A percentile compares a stretch with the other conserved stretches of the same genome.
Evolutionary conservation across 495 filamentous ascomycete genomes (phyloP).

Genomic region (Geopyxis carbonaria): DNA sequence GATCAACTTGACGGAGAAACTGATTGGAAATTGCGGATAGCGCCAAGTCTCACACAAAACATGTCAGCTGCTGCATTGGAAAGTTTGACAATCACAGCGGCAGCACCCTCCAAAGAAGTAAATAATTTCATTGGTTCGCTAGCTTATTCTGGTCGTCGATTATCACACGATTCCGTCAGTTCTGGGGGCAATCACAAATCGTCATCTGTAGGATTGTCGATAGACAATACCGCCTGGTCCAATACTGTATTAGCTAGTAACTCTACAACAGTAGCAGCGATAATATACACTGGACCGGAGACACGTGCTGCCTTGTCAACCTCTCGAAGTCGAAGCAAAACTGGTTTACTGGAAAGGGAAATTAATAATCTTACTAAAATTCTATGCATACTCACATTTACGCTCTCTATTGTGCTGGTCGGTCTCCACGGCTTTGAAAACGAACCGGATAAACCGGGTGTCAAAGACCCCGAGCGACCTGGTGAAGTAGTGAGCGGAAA

Average conservation of each 20-base stretch:
- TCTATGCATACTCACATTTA: slow-evolving; percentile 69
- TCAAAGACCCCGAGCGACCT: slow-evolving; percentile 29
- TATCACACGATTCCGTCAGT: slow-evolving; percentile 9
- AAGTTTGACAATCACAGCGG: slow-evolving; percentile 59
- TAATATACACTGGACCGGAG: slow-evolving; percentile 88
- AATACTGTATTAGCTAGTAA: slow-evolving; percentile 94
- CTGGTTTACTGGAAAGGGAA: slow-evolving; percentile 81
- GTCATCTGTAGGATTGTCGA: slow-evolving; percentile 55
- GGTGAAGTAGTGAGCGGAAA: slow-evolving; percentile 6
- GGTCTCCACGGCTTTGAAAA: slow-evolving; percentile 64
- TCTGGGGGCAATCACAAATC: slow-evolving; percentile 27
- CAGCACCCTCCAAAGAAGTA: slow-evolving; percentile 76
- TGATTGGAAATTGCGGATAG: slow-evolving; percentile 91
- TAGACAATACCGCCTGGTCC: slow-evolving; percentile 97
- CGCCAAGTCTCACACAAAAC: slow-evolving; percentile 64
- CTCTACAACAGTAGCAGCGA: slow-evolving; percentile 65
- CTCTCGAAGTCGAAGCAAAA: slow-evolving; percentile 76
- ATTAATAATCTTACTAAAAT: slow-evolving; percentile 99
- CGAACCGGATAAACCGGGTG: slow-evolving; percentile 33
- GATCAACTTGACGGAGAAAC: slow-evolving; percentile 98
- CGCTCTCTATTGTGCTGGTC: slow-evolving; percentile 78
- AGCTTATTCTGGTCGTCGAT: slow-evolving; percentile 36
- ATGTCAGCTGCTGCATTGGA: slow-evolving; percentile 51
- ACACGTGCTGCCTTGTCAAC: slow-evolving; percentile 91
- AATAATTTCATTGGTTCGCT: slow-evolving; percentile 86